phyloP scores from a whole-genome alignment of 164 flowering plant genomes.

The Tinospora cordifolia region DNA sequence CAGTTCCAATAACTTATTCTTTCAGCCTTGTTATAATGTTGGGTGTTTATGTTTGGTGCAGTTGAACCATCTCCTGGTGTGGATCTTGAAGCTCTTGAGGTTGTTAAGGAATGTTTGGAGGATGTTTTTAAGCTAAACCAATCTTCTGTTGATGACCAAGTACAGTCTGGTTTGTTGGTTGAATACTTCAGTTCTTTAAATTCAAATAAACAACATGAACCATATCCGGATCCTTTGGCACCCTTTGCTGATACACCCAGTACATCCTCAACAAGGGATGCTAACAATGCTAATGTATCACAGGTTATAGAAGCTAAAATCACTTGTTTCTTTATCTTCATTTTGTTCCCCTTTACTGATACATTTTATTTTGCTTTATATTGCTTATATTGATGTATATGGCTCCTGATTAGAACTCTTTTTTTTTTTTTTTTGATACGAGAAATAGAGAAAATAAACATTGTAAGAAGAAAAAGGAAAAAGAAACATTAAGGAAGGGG shows the following conservation, averaged over 20 bases:
- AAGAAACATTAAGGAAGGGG: too few species aligned
- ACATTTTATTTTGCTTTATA: too few species aligned
- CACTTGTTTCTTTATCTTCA: constrained; percentile 2
- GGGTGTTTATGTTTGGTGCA: constrained; percentile 25
- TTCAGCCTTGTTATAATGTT: constrained; percentile 5
- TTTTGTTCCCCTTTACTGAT: background rate
- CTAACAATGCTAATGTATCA: constrained; percentile 16
- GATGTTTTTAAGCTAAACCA: constrained; percentile 54
- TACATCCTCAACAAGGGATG: constrained; percentile 25
- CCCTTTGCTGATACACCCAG: constrained; percentile 27
- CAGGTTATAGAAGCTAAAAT: constrained; percentile 28
- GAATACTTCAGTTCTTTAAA: constrained; percentile 47
- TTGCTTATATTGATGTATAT: too few species aligned
- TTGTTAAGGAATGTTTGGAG: constrained; percentile 63
- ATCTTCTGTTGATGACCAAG: constrained; percentile 25
- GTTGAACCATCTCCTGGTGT: constrained; percentile 81
- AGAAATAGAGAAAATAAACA: too few species aligned
- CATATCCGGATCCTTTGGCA: constrained; percentile 15
- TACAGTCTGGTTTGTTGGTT: constrained; percentile 40
- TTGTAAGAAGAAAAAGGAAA: too few species aligned
- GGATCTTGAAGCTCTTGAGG: constrained; percentile 83
- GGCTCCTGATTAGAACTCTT: too few species aligned
- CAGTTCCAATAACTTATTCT: background rate
- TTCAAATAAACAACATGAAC: constrained; percentile 17
- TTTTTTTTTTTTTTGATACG: too few species aligned